Evolutionary conservation across 495 filamentous ascomycete species (phyloP).

Genomic region (Neurospora hispaniola): DNA sequence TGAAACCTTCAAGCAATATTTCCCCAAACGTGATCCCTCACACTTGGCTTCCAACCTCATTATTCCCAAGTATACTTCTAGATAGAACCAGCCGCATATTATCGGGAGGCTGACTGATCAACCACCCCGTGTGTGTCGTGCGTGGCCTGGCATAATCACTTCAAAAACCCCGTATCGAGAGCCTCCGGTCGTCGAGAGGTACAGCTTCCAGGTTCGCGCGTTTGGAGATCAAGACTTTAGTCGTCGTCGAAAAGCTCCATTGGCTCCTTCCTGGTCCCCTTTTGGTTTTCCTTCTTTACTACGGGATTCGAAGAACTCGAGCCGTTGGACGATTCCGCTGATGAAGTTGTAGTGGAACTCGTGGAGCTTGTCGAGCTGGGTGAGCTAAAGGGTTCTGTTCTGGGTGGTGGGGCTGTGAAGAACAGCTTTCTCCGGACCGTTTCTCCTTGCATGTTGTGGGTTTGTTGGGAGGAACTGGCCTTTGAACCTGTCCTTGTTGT

Average conservation of each 20-base stretch:
- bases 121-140: no score
- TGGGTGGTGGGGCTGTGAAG: background rate
- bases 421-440: background rate
- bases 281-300: background rate
- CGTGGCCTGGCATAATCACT: no score
- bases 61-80: no score
- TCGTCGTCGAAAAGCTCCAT: background rate
- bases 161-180: no score
- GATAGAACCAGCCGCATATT: no score
- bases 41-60: no score
- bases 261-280: background rate
- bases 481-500: no score
- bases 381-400: background rate
- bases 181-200: no score
- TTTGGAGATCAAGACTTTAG: background rate
- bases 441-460: background rate
- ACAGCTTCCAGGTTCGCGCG: no score
- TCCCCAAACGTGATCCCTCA: no score
- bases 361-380: background rate
- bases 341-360: background rate
- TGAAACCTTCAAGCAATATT: no score
- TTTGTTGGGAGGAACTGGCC: background rate
- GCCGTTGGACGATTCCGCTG: background rate
- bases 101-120: no score
- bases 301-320: background rate